Evolutionary conservation across 2,329 filamentous ascomycete genomes (phyloP), one percentile per base, ranked within the genome.

Genomic region (Aspergillus amoenus): DNA sequence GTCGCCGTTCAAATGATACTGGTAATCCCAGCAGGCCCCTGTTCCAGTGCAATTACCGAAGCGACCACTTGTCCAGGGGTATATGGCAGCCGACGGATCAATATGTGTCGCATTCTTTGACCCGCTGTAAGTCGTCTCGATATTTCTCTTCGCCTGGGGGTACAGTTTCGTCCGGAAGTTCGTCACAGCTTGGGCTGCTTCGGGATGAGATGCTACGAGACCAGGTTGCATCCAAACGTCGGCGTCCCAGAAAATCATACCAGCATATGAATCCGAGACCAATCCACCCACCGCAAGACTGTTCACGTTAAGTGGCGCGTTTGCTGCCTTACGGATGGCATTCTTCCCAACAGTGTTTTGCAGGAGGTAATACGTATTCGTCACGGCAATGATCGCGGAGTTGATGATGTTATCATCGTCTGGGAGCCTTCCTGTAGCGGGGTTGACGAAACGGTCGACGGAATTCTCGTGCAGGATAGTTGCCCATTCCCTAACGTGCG

Each of bases 1-100:
- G 62, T 89, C 87, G 7, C 86, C 85, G 63, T 89, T 89, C 39
- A 90, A 64, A 68, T 90, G 87, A 64, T 90, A 90, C 67, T 90
- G 81, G 62, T 90, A 89, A 69, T 90, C 87, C 64, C 86, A 88
- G 69, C 87, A 90, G 24, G 82, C 80, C 2, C 82, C 82, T 3
- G 82, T 83, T 2, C 78, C 81, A 0, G 88, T 90, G 65, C 87
- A 90, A 64, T 90, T 89, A 2, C 87, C 88, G 65, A 80, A 87
- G 5, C 86, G 74, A 8, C 84, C 86, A 63, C 83, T 83, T 0
- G 86, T 89, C 88, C 88, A 90, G 1, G 87, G 82, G 64, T 83
- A 90, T 1, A 86, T 81, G 0, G 86, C 85, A 18, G 85, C 83
- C 5, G 81, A 79, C 1, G 76, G 70, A 1, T 81, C 82, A 65